Conservation (phyloP, 2,329 filamentous ascomycete genomes). For the Diaporthe nobilis region DNA sequence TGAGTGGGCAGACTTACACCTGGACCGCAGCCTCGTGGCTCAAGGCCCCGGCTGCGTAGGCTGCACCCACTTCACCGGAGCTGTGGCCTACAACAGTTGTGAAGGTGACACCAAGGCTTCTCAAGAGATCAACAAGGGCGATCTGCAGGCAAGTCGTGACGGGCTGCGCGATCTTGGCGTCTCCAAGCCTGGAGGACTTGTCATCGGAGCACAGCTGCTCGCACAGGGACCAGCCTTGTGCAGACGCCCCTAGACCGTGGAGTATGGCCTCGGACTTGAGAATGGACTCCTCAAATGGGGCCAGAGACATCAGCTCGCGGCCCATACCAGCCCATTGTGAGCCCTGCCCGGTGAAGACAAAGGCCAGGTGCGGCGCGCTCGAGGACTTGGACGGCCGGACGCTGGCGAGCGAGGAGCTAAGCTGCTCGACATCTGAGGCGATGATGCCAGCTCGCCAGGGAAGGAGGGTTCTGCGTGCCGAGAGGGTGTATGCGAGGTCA, state of each 20-base stretch:
- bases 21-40: constrained; percentile 40
- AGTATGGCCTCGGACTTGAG: constrained; percentile 44
- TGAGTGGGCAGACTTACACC: background rate
- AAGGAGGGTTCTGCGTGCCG: constrained; percentile 45
- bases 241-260: constrained; percentile 42
- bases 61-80: constrained; percentile 56
- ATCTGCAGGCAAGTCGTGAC: constrained; percentile 59
- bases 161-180: constrained; percentile 46
- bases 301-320: constrained; percentile 38
- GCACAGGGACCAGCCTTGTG: constrained; percentile 45
- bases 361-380: constrained; percentile 42
- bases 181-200: constrained; percentile 43
- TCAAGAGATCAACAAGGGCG: constrained; percentile 55
- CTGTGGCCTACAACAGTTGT: constrained; percentile 56
- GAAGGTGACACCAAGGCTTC: constrained; percentile 49
- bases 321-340: constrained; percentile 49
- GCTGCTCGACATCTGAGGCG: constrained; percentile 24
- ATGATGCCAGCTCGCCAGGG: constrained; percentile 47
- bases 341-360: constrained; percentile 52
- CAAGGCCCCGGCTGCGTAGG: constrained; percentile 51
- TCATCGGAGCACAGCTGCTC: constrained; percentile 46
- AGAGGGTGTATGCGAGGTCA: constrained; percentile 48
- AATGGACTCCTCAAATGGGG: constrained; percentile 42
- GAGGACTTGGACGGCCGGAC: constrained; percentile 1
- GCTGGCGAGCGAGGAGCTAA: constrained; percentile 11